These are phyloP conservation scores for Aspergillus panamensis DNA, from an alignment of 495 filamentous ascomycete genomes.

Conservation along the genomic window DNA sequence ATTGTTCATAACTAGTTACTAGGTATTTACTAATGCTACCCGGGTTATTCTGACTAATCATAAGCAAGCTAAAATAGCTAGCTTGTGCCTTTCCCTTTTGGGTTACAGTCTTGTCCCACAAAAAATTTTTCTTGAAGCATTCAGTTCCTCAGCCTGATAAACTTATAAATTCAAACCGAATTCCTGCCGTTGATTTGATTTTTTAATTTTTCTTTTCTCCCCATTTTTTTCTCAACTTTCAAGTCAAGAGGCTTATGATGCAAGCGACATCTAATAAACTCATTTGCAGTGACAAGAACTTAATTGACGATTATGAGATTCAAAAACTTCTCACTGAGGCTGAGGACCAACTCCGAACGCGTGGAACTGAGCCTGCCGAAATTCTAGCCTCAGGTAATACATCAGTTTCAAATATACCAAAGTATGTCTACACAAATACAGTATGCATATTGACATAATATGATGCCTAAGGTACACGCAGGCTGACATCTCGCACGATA, in stretches of 20 bases:
- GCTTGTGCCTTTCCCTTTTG: not conserved
- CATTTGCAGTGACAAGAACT: slow-evolving; percentile 2
- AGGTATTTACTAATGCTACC: too few relatives aligned
- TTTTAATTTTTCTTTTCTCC: not conserved
- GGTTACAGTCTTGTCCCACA: slow-evolving; percentile 13
- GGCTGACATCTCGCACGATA: slow-evolving; percentile 3
- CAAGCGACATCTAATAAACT: slow-evolving; percentile 14
- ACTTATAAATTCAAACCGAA: not conserved
- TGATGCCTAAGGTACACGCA: not conserved
- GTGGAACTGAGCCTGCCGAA: slow-evolving; percentile 12
- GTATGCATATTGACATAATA: too few relatives aligned
- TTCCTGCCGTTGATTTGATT: not conserved
- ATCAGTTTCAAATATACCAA: slow-evolving; percentile 11
- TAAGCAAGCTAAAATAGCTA: not conserved
- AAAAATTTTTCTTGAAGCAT: slow-evolving; percentile 11
- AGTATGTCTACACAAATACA: slow-evolving; percentile 18
- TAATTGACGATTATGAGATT: slow-evolving; percentile 57
- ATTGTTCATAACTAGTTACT: too few relatives aligned
- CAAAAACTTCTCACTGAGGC: slow-evolving; percentile 61
- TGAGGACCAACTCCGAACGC: slow-evolving; percentile 51
- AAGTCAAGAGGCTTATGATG: not conserved
- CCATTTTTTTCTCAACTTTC: not conserved
- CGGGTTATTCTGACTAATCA: too few relatives aligned
- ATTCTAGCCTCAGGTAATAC: not conserved
- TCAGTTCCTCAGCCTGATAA: not conserved